Percentiles rank a stretch among this genome's conserved stretches.
Conservation (phyloP, 192 early-diverging fungal genomes). For the Gonapodya prolifera region DNA sequence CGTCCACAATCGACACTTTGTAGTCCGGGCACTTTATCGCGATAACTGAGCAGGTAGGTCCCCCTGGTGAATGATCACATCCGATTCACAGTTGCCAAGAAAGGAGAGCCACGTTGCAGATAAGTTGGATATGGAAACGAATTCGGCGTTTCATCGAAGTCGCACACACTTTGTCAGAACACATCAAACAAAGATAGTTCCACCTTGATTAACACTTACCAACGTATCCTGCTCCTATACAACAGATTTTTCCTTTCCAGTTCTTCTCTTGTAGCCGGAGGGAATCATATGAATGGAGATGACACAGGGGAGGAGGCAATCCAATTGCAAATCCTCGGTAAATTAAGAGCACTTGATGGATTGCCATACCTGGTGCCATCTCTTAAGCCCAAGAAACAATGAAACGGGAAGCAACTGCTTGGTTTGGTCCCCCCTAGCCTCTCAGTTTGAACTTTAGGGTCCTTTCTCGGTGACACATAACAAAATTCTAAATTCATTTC, state of each 20-base stretch:
- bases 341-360: no score
- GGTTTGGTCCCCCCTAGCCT: no score
- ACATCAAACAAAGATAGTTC: neutral
- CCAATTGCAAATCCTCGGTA: no score
- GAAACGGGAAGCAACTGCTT: no score
- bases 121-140: neutral
- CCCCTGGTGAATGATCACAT: slow-evolving; percentile 33
- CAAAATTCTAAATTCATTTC: slow-evolving; percentile 28
- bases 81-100: neutral
- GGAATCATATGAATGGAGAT: neutral
- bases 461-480: no score
- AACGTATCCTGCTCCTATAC: slow-evolving; percentile 92
- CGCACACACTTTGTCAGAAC: neutral
- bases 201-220: slow-evolving; percentile 36
- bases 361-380: no score
- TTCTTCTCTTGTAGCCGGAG: neutral
- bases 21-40: slow-evolving; percentile 75
- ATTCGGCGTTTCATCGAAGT: neutral
- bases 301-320: neutral
- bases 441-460: no score
- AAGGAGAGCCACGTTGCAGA: no score
- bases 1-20: slow-evolving; percentile 84
- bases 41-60: slow-evolving; percentile 86
- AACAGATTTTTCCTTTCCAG: slow-evolving; percentile 57
- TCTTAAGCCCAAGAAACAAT: no score